Conservation (phyloP, 176 grass and related monocot species). For the Oryza punctata region DNA sequence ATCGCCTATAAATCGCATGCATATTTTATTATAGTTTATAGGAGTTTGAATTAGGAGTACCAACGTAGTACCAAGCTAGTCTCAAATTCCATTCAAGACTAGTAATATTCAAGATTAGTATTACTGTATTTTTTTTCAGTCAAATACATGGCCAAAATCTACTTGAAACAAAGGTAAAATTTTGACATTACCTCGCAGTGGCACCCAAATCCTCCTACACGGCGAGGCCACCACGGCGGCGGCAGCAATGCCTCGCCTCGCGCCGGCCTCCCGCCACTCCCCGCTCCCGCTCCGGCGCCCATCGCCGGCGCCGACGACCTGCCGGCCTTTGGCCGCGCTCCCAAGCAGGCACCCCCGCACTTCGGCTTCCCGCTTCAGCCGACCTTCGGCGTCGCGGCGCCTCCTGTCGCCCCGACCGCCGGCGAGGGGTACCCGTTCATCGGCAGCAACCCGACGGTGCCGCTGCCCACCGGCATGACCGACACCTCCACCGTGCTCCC, state of each 20-base stretch:
- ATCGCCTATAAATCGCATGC: too few relatives aligned
- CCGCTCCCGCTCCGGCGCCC: slow-evolving; percentile 26
- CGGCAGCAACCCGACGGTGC: slow-evolving; percentile 61
- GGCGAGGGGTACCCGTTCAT: slow-evolving; percentile 61
- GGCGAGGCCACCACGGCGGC: background rate
- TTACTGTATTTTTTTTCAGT: background rate
- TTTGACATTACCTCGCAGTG: background rate
- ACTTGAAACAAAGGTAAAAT: background rate
- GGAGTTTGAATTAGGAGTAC: too few relatives aligned
- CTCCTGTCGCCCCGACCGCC: background rate
- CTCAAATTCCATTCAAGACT: too few relatives aligned
- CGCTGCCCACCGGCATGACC: slow-evolving; percentile 55
- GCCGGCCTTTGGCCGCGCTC: background rate
- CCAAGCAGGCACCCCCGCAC: slow-evolving; percentile 33
- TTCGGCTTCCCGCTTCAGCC: slow-evolving; percentile 56
- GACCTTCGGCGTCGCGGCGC: slow-evolving; percentile 25
- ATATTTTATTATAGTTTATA: too few relatives aligned
- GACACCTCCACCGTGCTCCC: slow-evolving; percentile 51
- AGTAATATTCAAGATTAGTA: too few relatives aligned
- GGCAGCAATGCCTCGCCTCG: background rate
- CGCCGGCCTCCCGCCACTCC: background rate
- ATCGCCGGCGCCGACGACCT: slow-evolving; percentile 37
- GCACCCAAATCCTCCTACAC: background rate
- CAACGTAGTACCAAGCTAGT: too few relatives aligned
- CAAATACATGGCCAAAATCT: background rate